A percentile compares a stretch with the other conserved stretches of the same genome.
Conservation (phyloP, 2,329 filamentous ascomycete species). For the Microsporum canis region DNA sequence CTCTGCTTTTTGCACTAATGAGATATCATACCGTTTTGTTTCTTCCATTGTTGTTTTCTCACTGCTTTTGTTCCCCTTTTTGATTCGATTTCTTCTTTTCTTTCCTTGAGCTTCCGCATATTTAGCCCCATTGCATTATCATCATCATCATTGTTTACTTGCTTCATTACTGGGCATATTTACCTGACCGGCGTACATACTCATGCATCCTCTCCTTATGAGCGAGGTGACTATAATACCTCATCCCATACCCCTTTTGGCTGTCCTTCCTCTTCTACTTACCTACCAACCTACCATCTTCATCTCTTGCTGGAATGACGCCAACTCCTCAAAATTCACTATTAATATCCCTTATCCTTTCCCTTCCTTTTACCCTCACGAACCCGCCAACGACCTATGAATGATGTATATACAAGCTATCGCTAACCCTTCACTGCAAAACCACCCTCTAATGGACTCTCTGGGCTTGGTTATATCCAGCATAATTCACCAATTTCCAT, state of each 20-base stretch:
- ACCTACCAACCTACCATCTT: background rate
- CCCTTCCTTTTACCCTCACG: background rate
- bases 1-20: background rate
- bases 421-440: background rate
- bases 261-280: background rate
- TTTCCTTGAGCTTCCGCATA: background rate
- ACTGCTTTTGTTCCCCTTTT: background rate
- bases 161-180: background rate
- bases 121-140: constrained; percentile 2
- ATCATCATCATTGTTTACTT: background rate
- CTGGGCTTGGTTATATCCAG: background rate
- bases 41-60: background rate
- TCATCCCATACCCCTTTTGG: background rate
- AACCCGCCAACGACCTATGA: constrained; percentile 1
- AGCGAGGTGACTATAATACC: background rate
- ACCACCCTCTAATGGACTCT: background rate
- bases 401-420: constrained; percentile 4
- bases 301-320: background rate
- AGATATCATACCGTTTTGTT: background rate
- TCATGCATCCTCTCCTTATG: background rate
- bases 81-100: background rate
- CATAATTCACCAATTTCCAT: background rate
- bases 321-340: background rate
- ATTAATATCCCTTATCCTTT: background rate
- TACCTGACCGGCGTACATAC: background rate